A percentile compares a stretch with the other conserved stretches of the same genome.
phyloP scores from a whole-genome alignment of 148 eudicot genomes.

The Salicornia ramosissima region DNA sequence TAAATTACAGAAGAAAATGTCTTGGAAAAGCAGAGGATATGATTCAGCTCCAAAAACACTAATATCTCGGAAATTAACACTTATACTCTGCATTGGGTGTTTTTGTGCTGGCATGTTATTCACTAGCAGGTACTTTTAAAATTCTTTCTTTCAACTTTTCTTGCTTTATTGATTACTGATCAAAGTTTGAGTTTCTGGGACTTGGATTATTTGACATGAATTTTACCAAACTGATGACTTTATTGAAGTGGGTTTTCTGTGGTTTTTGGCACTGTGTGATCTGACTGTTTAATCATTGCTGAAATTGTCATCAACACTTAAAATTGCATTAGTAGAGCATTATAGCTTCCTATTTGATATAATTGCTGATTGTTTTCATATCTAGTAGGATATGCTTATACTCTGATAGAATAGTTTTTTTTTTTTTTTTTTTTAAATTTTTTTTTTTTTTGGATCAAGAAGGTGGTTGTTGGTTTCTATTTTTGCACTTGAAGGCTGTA shows the following conservation, averaged over 20 bases:
- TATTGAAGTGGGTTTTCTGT: conserved; percentile 5
- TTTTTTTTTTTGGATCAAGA: background rate
- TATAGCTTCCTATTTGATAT: background rate
- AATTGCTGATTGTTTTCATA: background rate
- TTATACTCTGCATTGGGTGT: conserved; percentile 75
- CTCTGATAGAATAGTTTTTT: background rate
- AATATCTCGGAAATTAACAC: conserved; percentile 47
- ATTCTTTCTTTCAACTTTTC: too few species aligned
- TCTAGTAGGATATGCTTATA: too few species aligned
- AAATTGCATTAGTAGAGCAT: background rate
- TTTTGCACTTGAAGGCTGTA: background rate
- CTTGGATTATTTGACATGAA: conserved; percentile 3
- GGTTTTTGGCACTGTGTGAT: conserved; percentile 14
- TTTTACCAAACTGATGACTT: conserved; percentile 10
- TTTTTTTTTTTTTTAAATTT: background rate
- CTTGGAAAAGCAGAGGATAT: conserved; percentile 54
- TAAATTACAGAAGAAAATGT: conserved; percentile 25
- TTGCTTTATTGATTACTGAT: conserved; percentile 8
- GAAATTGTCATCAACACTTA: background rate
- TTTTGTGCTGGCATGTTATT: conserved; percentile 84
- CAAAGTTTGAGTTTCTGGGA: background rate
- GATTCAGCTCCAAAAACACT: conserved; percentile 45
- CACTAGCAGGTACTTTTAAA: conserved; percentile 60
- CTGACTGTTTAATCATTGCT: background rate
- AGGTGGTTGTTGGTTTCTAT: background rate